Percentiles rank a stretch among this genome's conserved stretches.
Conservation (phyloP, 2,329 filamentous ascomycete genomes). For the Colletotrichum australisinense region DNA sequence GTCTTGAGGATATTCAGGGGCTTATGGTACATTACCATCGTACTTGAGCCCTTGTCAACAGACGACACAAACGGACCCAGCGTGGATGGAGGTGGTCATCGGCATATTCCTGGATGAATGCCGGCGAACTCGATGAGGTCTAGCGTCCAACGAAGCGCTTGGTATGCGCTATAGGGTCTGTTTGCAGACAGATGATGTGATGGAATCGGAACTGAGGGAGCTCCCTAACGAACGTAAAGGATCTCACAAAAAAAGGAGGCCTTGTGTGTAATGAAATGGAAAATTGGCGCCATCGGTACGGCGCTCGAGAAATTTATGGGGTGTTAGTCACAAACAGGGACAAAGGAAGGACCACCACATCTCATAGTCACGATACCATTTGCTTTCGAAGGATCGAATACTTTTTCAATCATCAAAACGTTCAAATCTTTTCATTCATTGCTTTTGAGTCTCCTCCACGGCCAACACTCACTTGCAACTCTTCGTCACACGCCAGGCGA, state of each 20-base stretch:
- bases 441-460: not conserved
- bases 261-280: not conserved
- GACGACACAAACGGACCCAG: too few relatives aligned
- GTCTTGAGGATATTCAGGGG: not conserved
- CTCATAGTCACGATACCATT: slow-evolving; percentile 24
- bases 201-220: not conserved
- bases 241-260: not conserved
- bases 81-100: too few relatives aligned
- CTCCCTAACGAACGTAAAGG: not conserved
- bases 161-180: not conserved
- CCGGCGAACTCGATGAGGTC: too few relatives aligned
- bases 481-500: slow-evolving; percentile 74
- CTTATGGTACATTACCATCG: not conserved
- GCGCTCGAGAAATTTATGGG: not conserved
- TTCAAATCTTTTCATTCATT: slow-evolving; percentile 24
- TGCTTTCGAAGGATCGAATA: not conserved
- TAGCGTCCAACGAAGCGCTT: not conserved
- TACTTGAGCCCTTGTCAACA: too few relatives aligned
- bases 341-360: not conserved
- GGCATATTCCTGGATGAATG: not conserved
- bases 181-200: not conserved
- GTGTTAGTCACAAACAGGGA: not conserved
- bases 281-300: not conserved
- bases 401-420: slow-evolving; percentile 27
- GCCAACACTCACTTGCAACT: slow-evolving; percentile 54